phyloP scores from a whole-genome alignment of 306 rosid species.

The Gynostemma pentaphyllum region DNA sequence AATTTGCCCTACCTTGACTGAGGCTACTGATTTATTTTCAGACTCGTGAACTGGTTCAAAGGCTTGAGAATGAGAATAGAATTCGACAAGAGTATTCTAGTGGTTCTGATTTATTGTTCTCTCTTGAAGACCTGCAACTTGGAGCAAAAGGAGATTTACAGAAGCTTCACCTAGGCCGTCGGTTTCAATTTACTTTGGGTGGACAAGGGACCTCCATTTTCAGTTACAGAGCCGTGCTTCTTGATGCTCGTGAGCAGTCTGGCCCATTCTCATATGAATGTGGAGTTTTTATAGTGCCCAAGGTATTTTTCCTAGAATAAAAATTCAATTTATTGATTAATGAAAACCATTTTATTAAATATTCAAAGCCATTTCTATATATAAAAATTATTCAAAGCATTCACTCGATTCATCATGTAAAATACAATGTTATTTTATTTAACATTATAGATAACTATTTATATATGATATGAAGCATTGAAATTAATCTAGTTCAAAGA shows the following conservation, averaged over 20 bases:
- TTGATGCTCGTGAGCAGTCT: constrained; percentile 65
- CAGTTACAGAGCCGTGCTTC: constrained; percentile 63
- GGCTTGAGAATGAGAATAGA: constrained; percentile 61
- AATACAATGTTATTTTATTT: not conserved
- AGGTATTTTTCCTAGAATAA: constrained; percentile 28
- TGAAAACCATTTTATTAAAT: not conserved
- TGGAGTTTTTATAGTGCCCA: constrained; percentile 92
- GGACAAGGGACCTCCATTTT: constrained; percentile 56
- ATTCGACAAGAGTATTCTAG: constrained; percentile 51
- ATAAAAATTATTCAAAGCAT: too few species aligned
- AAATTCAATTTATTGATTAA: not conserved
- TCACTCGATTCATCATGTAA: not conserved
- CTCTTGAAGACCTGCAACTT: constrained; percentile 65
- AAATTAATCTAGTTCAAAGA: not conserved
- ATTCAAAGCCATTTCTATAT: too few species aligned
- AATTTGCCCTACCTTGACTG: constrained; percentile 18
- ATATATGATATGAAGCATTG: not conserved
- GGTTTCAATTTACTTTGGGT: constrained; percentile 62
- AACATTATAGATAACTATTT: not conserved
- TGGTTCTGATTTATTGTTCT: constrained; percentile 46
- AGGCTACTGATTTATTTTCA: constrained; percentile 18
- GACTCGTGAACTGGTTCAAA: constrained; percentile 64
- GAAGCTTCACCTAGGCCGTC: constrained; percentile 62
- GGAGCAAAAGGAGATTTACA: constrained; percentile 54
- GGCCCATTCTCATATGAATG: constrained; percentile 60